These are phyloP conservation scores for Talaromyces amestolkiae DNA, from an alignment of 2,329 filamentous ascomycete species.

Conservation along the genomic window DNA sequence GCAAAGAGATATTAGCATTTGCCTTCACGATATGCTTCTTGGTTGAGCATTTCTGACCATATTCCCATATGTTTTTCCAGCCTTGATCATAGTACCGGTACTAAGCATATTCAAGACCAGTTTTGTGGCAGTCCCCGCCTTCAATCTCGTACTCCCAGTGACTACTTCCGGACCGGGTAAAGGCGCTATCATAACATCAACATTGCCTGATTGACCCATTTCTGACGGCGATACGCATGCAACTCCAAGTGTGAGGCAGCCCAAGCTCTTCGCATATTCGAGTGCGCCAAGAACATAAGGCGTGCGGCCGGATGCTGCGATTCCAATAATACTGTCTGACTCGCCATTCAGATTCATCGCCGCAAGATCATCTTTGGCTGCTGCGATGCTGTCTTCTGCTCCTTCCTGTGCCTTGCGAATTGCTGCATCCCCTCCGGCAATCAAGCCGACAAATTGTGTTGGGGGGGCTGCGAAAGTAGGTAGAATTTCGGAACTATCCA, in stretches of 20 bases:
- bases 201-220: conserved; percentile 27
- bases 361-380: conserved; percentile 33
- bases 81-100: conserved; percentile 43
- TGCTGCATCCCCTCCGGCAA: conserved; percentile 44
- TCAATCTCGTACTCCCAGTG: conserved; percentile 48
- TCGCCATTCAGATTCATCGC: conserved; percentile 29
- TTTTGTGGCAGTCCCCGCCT: conserved; percentile 49
- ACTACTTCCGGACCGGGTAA: conserved; percentile 46
- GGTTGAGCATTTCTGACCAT: conserved; percentile 29
- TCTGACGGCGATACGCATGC: conserved; percentile 40
- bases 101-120: conserved; percentile 47
- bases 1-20: background rate
- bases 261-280: conserved; percentile 34
- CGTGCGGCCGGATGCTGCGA: conserved; percentile 45
- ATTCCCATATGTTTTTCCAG: conserved; percentile 45
- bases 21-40: background rate
- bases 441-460: conserved; percentile 42
- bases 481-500: conserved; percentile 46
- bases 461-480: conserved; percentile 43
- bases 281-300: conserved; percentile 44
- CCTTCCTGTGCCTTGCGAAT: conserved; percentile 44
- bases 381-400: conserved; percentile 39
- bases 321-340: conserved; percentile 42
- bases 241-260: conserved; percentile 40
- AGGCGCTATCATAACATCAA: conserved; percentile 38